Conservation (phyloP, 192 early-diverging fungal genomes). For the Coemansia sp. region DNA sequence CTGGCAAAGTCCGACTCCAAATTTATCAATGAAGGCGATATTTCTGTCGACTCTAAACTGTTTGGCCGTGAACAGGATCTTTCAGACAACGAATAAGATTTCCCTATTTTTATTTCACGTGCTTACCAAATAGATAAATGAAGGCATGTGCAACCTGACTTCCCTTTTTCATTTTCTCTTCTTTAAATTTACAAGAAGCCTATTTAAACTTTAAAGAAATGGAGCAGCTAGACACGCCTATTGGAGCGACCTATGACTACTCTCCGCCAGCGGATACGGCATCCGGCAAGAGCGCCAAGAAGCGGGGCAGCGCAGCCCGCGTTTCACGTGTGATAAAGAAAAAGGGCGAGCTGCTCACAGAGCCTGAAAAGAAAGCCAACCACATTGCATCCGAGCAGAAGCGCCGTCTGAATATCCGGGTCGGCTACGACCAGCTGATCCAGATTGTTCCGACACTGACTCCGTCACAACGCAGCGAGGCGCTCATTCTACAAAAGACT, state of each 20-base stretch:
- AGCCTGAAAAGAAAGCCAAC: conserved; percentile 90
- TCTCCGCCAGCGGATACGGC: neutral
- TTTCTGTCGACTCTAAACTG: conserved; percentile 73
- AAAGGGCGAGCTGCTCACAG: conserved; percentile 75
- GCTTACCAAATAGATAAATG: neutral
- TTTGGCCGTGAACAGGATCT: conserved; percentile 68
- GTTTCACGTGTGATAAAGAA: conserved; percentile 28
- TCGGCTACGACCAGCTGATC: conserved; percentile 87
- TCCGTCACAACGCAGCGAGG: conserved; percentile 80
- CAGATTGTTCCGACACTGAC: conserved; percentile 83
- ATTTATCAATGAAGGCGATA: conserved; percentile 83
- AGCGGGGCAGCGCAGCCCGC: conserved; percentile 1
- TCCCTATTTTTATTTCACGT: conserved; percentile 6
- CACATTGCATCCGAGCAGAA: conserved; percentile 96
- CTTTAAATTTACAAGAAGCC: neutral
- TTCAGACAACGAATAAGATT: conserved; percentile 60
- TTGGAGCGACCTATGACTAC: neutral
- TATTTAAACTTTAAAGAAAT: conserved; percentile 2
- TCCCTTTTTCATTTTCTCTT: neutral
- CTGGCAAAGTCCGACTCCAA: conserved; percentile 80
- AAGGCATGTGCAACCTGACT: neutral
- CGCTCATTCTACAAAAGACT: conserved; percentile 81
- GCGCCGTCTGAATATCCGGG: conserved; percentile 84
- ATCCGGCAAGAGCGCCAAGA: neutral
- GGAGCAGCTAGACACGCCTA: neutral